phyloP scores from a whole-genome alignment of 1,139 yeast species.

The Spathaspora sp. region DNA sequence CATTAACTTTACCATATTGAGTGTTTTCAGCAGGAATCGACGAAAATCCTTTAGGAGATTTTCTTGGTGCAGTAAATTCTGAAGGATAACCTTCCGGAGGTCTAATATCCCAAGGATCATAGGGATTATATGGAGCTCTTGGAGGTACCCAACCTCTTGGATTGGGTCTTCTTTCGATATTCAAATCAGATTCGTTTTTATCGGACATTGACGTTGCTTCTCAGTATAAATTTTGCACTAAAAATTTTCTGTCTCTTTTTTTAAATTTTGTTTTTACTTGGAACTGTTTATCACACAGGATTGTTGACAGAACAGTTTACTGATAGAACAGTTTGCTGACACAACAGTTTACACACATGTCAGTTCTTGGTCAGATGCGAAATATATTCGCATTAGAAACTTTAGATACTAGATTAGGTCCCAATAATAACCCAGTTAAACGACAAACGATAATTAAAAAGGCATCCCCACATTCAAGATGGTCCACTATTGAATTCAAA shows the following conservation, averaged over 20 bases:
- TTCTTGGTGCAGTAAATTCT: slow-evolving; percentile 62
- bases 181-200: slow-evolving; percentile 10
- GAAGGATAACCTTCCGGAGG: slow-evolving; percentile 88
- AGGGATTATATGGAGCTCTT: slow-evolving; percentile 81
- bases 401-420: slow-evolving; percentile 69
- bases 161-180: slow-evolving; percentile 58
- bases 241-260: not conserved
- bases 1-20: slow-evolving; percentile 68
- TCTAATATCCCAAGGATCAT: slow-evolving; percentile 71
- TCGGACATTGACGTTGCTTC: not conserved
- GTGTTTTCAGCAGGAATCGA: slow-evolving; percentile 67
- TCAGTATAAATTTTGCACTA: not conserved
- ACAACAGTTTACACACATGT: slow-evolving; percentile 10
- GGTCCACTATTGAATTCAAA: slow-evolving; percentile 75
- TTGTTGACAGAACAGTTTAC: not conserved
- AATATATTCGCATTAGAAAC: slow-evolving; percentile 70
- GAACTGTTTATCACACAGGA: not conserved
- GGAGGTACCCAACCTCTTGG: slow-evolving; percentile 86
- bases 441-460: slow-evolving; percentile 38
- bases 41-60: slow-evolving; percentile 53
- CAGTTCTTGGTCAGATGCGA: slow-evolving; percentile 21
- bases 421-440: slow-evolving; percentile 49
- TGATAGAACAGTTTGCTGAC: not conserved
- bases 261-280: not conserved
- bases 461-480: slow-evolving; percentile 55